These are phyloP conservation scores for Nitzschia inconspicua DNA, from an alignment of 108 stramenopile species.

Conservation along the genomic window DNA sequence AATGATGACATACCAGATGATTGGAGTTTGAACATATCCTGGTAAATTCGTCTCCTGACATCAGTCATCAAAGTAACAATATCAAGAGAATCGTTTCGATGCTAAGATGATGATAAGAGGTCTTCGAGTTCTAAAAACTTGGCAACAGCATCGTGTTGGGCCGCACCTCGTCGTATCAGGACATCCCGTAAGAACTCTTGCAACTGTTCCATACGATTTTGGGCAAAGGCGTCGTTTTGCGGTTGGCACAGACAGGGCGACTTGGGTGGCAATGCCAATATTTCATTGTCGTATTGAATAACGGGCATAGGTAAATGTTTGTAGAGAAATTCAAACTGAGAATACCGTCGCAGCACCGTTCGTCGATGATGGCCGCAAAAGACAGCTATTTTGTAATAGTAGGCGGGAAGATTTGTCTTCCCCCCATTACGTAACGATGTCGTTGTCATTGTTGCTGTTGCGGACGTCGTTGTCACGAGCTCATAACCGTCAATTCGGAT, in stretches of 20 bases:
- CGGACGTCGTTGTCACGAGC: not conserved
- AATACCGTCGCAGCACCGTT: slow-evolving; percentile 36
- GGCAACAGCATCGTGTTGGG: slow-evolving; percentile 24
- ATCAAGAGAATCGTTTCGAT: no score
- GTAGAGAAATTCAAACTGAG: slow-evolving; percentile 38
- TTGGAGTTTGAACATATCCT: no score
- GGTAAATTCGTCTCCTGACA: no score
- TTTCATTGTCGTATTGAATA: not conserved
- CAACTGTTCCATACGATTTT: slow-evolving; percentile 36
- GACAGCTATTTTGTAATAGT: slow-evolving; percentile 45
- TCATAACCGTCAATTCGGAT: slow-evolving; percentile 17
- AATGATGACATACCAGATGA: no score
- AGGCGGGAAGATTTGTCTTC: slow-evolving; percentile 35
- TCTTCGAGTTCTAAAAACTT: slow-evolving; percentile 36
- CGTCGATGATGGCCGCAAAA: slow-evolving; percentile 23
- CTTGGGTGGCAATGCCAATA: slow-evolving; percentile 13
- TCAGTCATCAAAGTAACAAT: no score
- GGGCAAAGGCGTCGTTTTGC: slow-evolving; percentile 38
- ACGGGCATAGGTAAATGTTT: slow-evolving; percentile 8
- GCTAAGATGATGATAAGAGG: no score
- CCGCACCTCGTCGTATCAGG: slow-evolving; percentile 24
- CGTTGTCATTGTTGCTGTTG: not conserved
- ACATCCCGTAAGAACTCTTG: slow-evolving; percentile 33
- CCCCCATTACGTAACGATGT: not conserved
- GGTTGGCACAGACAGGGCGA: slow-evolving; percentile 27